These are phyloP conservation scores for Euphrasia arctica DNA, from an alignment of 305 asterid species.

Conservation along the genomic window DNA sequence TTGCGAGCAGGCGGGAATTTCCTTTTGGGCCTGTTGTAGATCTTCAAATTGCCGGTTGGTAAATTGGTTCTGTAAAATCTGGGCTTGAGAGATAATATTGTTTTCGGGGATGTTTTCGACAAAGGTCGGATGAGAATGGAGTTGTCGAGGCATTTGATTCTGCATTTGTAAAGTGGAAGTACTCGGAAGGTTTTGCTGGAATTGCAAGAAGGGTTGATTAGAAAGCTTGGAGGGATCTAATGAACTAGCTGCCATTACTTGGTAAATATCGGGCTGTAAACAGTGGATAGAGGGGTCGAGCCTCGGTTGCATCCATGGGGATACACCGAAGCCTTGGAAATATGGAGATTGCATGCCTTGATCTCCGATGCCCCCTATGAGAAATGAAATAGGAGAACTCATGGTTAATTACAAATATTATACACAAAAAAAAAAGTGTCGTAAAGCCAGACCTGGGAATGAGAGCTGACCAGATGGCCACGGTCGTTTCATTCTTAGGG, in stretches of 20 bases:
- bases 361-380: conserved; percentile 64
- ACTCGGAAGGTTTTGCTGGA: conserved; percentile 54
- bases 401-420: conserved; percentile 19
- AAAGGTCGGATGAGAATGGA: conserved; percentile 54
- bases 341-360: conserved; percentile 60
- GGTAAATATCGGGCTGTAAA: conserved; percentile 77
- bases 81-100: conserved; percentile 63
- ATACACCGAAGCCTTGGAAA: conserved; percentile 53
- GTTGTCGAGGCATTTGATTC: conserved; percentile 64
- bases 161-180: conserved; percentile 52
- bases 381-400: conserved; percentile 69
- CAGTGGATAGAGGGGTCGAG: conserved; percentile 63
- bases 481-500: conserved; percentile 92
- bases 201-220: conserved; percentile 61
- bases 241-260: conserved; percentile 53
- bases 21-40: conserved; percentile 47
- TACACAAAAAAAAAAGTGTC: background rate
- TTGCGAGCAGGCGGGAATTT: conserved; percentile 40
- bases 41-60: conserved; percentile 56
- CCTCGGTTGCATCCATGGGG: conserved; percentile 89
- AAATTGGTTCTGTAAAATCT: conserved; percentile 62
- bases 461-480: conserved; percentile 91
- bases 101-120: conserved; percentile 58
- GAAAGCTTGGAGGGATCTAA: conserved; percentile 56
- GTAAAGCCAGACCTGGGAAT: conserved; percentile 53